Conservation (phyloP, 2,329 filamentous ascomycete species). For the Chalaropsis ovoidea region DNA sequence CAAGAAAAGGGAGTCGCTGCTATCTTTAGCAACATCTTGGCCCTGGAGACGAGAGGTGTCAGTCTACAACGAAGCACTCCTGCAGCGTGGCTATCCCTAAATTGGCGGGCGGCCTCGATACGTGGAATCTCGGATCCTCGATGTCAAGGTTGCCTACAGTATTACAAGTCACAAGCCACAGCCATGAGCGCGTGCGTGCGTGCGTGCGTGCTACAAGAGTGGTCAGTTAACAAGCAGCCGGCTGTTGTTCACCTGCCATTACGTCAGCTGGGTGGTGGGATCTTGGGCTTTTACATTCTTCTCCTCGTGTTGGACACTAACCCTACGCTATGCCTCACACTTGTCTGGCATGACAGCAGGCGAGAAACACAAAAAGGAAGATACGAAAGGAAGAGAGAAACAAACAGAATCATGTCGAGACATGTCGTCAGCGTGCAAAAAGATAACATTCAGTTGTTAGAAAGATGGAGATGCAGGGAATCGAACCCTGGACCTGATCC, state of each 20-base stretch:
- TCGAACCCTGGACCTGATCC: slow-evolving; percentile 21
- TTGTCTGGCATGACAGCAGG: slow-evolving; percentile 6
- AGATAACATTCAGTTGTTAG: not conserved
- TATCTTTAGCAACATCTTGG: not conserved
- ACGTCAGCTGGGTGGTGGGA: not conserved
- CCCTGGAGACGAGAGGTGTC: not conserved
- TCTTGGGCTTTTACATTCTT: not conserved
- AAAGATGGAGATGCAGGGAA: slow-evolving; percentile 14
- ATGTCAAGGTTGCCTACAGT: not conserved
- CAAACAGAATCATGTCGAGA: not conserved
- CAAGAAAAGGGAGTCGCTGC: not conserved
- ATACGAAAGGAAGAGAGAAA: not conserved
- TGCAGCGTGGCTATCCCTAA: not conserved
- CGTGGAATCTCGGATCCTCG: not conserved
- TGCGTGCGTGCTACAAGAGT: not conserved
- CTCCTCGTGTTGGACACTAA: not conserved
- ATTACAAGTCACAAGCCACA: not conserved
- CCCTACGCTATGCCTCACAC: not conserved
- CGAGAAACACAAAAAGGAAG: not conserved
- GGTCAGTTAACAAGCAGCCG: not conserved
- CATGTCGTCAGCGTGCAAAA: not conserved
- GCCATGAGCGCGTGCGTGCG: too few species aligned
- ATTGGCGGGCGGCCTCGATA: slow-evolving; percentile 6
- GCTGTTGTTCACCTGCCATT: not conserved
- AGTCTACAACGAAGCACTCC: not conserved